Conservation (phyloP, 805 yeast species). For the Sungouiella thailandica region DNA sequence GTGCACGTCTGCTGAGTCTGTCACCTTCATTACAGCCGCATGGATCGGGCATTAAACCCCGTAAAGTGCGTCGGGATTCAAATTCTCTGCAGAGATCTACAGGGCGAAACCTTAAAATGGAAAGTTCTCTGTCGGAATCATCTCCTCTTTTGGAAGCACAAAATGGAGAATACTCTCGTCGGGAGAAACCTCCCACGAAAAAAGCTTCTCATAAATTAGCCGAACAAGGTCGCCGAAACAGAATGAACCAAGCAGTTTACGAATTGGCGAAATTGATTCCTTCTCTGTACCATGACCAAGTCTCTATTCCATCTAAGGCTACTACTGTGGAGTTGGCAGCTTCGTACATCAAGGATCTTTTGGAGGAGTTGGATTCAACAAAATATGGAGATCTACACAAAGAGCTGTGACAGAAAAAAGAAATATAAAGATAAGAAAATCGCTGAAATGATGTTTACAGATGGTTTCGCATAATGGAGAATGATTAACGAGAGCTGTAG, state of each 20-base stretch:
- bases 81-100: not conserved
- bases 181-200: slow-evolving; percentile 44
- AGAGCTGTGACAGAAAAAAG: not conserved
- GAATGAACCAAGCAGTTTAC: slow-evolving; percentile 83
- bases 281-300: slow-evolving; percentile 49
- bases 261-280: slow-evolving; percentile 72
- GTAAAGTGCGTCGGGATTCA: not conserved
- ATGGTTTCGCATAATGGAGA: too few relatives aligned
- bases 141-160: slow-evolving; percentile 14
- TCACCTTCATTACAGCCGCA: not conserved
- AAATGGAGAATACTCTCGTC: slow-evolving; percentile 6
- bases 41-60: not conserved
- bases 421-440: too few relatives aligned
- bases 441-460: too few relatives aligned
- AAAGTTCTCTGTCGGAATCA: slow-evolving; percentile 15
- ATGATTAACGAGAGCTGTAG: too few relatives aligned
- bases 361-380: slow-evolving; percentile 20
- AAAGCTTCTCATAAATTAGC: slow-evolving; percentile 84
- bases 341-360: slow-evolving; percentile 47
- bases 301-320: slow-evolving; percentile 78
- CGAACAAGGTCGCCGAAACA: slow-evolving; percentile 91
- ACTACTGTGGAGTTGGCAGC: slow-evolving; percentile 92
- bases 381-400: not conserved
- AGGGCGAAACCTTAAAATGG: not conserved
- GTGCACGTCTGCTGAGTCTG: not conserved